Conservation (phyloP, 768 basidiomycete species). For the Sistotremastrum suecicum region DNA sequence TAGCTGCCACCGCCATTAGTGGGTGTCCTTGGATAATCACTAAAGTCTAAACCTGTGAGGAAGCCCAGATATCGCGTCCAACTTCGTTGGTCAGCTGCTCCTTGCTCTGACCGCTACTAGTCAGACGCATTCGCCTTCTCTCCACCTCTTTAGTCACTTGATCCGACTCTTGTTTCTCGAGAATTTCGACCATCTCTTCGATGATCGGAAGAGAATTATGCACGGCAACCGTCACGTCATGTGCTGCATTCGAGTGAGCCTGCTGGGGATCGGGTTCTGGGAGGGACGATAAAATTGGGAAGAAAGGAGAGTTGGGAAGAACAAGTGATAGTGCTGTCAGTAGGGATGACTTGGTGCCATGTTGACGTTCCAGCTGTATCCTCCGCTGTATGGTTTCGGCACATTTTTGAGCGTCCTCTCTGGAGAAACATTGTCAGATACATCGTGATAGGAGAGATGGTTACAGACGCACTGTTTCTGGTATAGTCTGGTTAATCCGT, state of each 20-base stretch:
- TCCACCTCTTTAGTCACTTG: conserved; percentile 53
- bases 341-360: conserved; percentile 23
- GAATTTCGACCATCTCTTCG: conserved; percentile 52
- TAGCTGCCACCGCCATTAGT: conserved; percentile 27
- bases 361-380: conserved; percentile 42
- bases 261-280: conserved; percentile 68
- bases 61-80: conserved; percentile 44
- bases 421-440: conserved; percentile 15
- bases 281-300: conserved; percentile 44
- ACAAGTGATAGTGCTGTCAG: conserved; percentile 41
- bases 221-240: conserved; percentile 43
- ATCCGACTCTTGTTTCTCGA: conserved; percentile 49
- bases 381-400: conserved; percentile 73
- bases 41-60: conserved; percentile 36
- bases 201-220: conserved; percentile 58
- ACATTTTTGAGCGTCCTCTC: conserved; percentile 64
- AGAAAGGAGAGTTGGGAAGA: conserved; percentile 60
- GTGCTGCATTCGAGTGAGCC: conserved; percentile 47
- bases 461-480: conserved; percentile 34
- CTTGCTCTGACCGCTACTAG: conserved; percentile 32
- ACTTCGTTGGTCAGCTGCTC: conserved; percentile 51
- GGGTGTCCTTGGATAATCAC: neutral
- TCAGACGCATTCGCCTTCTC: conserved; percentile 65
- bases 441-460: neutral
- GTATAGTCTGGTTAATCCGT: conserved; percentile 44